Conservation (phyloP, 2,329 filamentous ascomycete genomes). For the Penicillium sp. region DNA sequence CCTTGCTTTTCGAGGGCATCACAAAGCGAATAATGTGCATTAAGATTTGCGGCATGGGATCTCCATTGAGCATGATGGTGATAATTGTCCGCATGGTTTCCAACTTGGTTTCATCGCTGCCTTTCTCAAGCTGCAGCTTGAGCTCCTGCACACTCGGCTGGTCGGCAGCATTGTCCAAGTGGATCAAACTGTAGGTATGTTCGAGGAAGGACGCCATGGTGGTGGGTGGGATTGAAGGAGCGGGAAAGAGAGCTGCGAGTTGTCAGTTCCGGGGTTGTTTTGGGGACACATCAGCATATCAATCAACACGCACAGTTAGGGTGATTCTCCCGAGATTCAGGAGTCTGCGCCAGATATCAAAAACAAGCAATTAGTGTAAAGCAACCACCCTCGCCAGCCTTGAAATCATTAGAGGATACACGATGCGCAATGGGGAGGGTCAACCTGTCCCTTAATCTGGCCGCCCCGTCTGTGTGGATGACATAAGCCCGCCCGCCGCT, state of each 20-base stretch:
- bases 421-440: conserved; percentile 34
- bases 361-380: conserved; percentile 30
- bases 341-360: conserved; percentile 23
- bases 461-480: conserved; percentile 46
- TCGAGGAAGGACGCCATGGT: conserved; percentile 95
- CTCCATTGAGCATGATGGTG: conserved; percentile 96
- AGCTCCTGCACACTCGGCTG: conserved; percentile 88
- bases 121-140: conserved; percentile 90
- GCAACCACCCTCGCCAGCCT: conserved; percentile 40
- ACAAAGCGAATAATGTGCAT: conserved; percentile 99
- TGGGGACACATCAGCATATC: conserved; percentile 24
- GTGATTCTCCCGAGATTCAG: conserved; percentile 28
- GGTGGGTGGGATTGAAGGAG: conserved; percentile 41
- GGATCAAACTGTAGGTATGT: conserved; percentile 92
- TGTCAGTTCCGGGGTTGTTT: conserved; percentile 38
- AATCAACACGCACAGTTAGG: conserved; percentile 27
- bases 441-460: conserved; percentile 46
- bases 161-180: conserved; percentile 95
- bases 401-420: conserved; percentile 38
- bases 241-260: conserved; percentile 35
- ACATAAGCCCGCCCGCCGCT: conserved; percentile 40
- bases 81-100: conserved; percentile 96
- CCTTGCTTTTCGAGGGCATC: conserved; percentile 97
- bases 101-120: conserved; percentile 86
- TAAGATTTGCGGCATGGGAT: conserved; percentile 89